These are phyloP conservation scores for Coemansia sp. DNA, from an alignment of 192 early-diverging fungal genomes.

Conservation along the genomic window DNA sequence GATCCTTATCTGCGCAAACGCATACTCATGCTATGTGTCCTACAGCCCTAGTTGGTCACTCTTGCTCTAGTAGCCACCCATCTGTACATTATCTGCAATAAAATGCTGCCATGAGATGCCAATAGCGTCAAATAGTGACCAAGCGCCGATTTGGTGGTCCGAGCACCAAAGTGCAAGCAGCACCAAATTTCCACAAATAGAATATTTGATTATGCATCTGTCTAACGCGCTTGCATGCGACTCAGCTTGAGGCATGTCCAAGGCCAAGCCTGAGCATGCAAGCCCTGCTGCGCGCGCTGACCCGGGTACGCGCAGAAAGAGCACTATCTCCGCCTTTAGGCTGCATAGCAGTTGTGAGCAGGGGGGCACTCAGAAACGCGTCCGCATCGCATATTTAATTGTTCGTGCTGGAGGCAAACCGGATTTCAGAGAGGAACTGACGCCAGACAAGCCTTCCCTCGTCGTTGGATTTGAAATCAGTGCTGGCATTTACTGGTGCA, in stretches of 20 bases:
- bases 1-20: neutral
- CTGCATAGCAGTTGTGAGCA: neutral
- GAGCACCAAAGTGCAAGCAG: neutral
- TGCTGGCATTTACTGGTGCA: neutral
- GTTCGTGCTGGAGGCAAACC: neutral
- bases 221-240: neutral
- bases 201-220: neutral
- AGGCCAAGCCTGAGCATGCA: slow-evolving; percentile 4
- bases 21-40: neutral
- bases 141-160: neutral
- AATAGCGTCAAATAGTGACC: neutral
- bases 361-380: slow-evolving; percentile 6
- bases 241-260: neutral
- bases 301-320: slow-evolving; percentile 1
- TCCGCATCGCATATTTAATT: slow-evolving; percentile 6
- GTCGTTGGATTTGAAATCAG: slow-evolving; percentile 6
- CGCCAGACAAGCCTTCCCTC: neutral
- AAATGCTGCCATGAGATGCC: neutral
- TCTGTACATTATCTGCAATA: neutral
- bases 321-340: slow-evolving; percentile 5
- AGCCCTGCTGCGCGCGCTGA: slow-evolving; percentile 6
- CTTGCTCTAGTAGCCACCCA: neutral
- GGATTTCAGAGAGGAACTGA: neutral
- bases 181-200: slow-evolving; percentile 1
- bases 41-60: neutral